Evolutionary conservation across 176 grass and related monocot species (phyloP), one percentile per base, ranked within the genome.

Genomic region (Rhynchospora pubera): DNA sequence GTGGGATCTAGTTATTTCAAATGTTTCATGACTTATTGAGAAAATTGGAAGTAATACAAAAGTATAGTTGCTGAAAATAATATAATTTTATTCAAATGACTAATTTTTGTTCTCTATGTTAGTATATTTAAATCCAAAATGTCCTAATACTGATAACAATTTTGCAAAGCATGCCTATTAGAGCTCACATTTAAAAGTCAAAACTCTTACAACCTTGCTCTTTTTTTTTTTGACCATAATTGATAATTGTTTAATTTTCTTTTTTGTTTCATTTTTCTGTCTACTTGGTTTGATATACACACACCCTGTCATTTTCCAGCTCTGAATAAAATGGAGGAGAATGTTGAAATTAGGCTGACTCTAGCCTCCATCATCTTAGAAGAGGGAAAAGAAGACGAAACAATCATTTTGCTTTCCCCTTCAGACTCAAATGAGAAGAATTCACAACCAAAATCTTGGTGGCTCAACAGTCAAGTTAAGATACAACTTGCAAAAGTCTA

Each of bases 401-500:
- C 92, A 73, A 86, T 94, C 28, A 21, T 60, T 82, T 65, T 97
- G 66, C 95, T 97, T 91, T 97, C 90, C 83, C 90, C 90, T 57
- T 58, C 87, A 83, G 81, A 56, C 85, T 77, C 80, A 81, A 85
- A 88, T 86, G 81, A 77, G 16, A 75, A 74, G 81, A 55, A 76
- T 79, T 16, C 62, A 65, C 39, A 30, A 66, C 46, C 77, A 48
- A 91, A 93, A 82, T 85, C 78, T 81, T 97, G 92, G 95, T 97
- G 95, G 95, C 65, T 87, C 86, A 88, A 91, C 84, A 90, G 92
- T 15, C 85, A 93, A 85, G 77, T 97, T 85, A 97, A 91, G 88
- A 85, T 97, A 59, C 87, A 94, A 82, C 92, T 97, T 79, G 92
- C 95, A 43, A 94, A 89, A 82, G 73, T 93, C 81, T 97, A 88